Evolutionary conservation across 257 asterid species (phyloP).

Genomic region (Petunia axillaris): DNA sequence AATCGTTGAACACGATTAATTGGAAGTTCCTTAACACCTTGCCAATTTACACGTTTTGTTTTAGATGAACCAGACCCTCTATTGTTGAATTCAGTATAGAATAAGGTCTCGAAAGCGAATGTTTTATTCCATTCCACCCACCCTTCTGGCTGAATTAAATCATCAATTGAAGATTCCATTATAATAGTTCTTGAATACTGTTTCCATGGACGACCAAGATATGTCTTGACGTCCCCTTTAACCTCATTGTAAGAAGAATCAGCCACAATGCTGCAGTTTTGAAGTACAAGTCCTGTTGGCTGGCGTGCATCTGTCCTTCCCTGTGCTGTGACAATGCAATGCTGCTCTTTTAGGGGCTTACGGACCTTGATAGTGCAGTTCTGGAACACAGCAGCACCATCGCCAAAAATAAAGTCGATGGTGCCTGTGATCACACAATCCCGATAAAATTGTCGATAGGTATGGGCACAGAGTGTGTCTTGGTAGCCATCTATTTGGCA

Average conservation of each 20-base stretch:
- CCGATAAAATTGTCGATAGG: constrained; percentile 78
- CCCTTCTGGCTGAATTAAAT: constrained; percentile 69
- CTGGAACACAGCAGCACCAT: constrained; percentile 77
- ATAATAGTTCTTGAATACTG: constrained; percentile 69
- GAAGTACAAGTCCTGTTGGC: constrained; percentile 72
- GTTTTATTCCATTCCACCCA: constrained; percentile 70
- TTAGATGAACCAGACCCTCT: constrained; percentile 71
- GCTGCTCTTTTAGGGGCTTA: constrained; percentile 68
- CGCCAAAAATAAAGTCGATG: constrained; percentile 81
- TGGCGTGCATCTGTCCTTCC: constrained; percentile 73
- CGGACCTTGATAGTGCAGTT: constrained; percentile 71
- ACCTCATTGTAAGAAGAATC: constrained; percentile 46
- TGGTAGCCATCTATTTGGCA: constrained; percentile 87
- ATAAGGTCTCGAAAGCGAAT: constrained; percentile 53
- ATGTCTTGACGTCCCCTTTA: constrained; percentile 46
- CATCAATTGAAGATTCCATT: constrained; percentile 71
- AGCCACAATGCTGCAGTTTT: constrained; percentile 67
- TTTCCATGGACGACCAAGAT: constrained; percentile 86
- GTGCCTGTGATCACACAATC: constrained; percentile 81
- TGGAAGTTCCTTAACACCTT: constrained; percentile 73
- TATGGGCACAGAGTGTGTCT: constrained; percentile 74
- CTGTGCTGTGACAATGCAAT: constrained; percentile 81
- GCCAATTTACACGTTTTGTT: constrained; percentile 57
- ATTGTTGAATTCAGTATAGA: constrained; percentile 79
- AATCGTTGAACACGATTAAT: constrained; percentile 54